A percentile compares a stretch with the other conserved stretches of the same genome.
phyloP scores from a whole-genome alignment of 2,329 filamentous ascomycete species.

The Hypoxylon sp. region DNA sequence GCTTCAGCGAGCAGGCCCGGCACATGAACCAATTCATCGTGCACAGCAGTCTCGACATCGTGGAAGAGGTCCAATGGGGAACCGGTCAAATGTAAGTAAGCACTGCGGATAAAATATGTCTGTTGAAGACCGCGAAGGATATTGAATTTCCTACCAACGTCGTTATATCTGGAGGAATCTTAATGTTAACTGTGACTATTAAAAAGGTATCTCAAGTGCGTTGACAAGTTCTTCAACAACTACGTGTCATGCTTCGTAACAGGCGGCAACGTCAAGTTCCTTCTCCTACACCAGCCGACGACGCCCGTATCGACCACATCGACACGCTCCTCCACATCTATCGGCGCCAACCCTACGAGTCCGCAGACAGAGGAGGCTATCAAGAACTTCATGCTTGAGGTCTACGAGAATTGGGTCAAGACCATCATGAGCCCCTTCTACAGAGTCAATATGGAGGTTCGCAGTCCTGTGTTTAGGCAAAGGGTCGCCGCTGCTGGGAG shows the following conservation, averaged over 20 bases:
- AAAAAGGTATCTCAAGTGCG: conserved; percentile 85
- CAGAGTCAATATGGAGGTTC: conserved; percentile 84
- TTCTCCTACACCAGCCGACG: conserved; percentile 87
- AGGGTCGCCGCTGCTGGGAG: conserved; percentile 89
- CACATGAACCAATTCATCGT: conserved; percentile 98
- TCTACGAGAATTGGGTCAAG: conserved; percentile 98
- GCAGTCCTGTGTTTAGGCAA: conserved; percentile 86
- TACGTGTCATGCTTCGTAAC: conserved; percentile 97
- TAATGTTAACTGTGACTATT: neutral
- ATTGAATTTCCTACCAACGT: neutral
- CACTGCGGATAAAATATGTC: neutral
- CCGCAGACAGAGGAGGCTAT: conserved; percentile 96
- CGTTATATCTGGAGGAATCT: neutral
- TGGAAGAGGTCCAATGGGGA: conserved; percentile 96
- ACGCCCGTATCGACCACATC: conserved; percentile 33
- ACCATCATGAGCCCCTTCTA: conserved; percentile 98
- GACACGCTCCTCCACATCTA: conserved; percentile 69
- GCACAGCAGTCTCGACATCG: conserved; percentile 92
- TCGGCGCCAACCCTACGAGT: conserved; percentile 86
- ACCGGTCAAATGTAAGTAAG: conserved; percentile 80
- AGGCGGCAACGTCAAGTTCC: conserved; percentile 91
- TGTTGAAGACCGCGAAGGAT: neutral
- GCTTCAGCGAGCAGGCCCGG: conserved; percentile 88
- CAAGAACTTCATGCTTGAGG: conserved; percentile 92
- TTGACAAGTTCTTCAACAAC: conserved; percentile 97